These are phyloP conservation scores for Neonectria faginata DNA, from an alignment of 2,329 filamentous ascomycete species.

Conservation along the genomic window DNA sequence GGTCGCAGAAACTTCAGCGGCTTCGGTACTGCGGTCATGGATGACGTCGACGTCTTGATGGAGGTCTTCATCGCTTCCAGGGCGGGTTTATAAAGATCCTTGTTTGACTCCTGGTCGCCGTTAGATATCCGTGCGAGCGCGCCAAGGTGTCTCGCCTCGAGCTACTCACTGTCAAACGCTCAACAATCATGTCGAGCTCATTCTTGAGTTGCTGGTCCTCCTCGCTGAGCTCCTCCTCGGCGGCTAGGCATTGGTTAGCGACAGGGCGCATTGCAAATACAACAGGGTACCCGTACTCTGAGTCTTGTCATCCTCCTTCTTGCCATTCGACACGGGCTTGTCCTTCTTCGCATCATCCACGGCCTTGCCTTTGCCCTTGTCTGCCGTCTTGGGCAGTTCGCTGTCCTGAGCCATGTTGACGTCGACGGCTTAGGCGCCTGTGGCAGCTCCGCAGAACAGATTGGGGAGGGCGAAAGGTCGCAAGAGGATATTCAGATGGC, in stretches of 20 bases:
- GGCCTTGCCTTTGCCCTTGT: slow-evolving; percentile 98
- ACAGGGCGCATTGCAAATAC: slow-evolving; percentile 27
- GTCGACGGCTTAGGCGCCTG: slow-evolving; percentile 47
- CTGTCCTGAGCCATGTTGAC: slow-evolving; percentile 91
- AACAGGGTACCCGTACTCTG: slow-evolving; percentile 54
- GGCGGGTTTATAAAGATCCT: slow-evolving; percentile 88
- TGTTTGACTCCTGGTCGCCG: slow-evolving; percentile 78
- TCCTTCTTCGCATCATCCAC: slow-evolving; percentile 77
- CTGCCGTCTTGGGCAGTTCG: slow-evolving; percentile 83
- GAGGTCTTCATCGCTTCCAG: slow-evolving; percentile 97
- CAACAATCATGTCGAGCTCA: slow-evolving; percentile 97
- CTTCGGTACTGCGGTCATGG: slow-evolving; percentile 99
- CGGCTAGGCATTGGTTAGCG: slow-evolving; percentile 48
- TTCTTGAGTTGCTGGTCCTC: slow-evolving; percentile 98
- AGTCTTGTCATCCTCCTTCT: slow-evolving; percentile 78
- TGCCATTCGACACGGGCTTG: slow-evolving; percentile 76
- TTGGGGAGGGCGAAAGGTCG: slow-evolving; percentile 29
- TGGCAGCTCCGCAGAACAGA: slow-evolving; percentile 41
- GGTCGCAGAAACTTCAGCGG: slow-evolving; percentile 97
- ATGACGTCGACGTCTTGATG: slow-evolving; percentile 99
- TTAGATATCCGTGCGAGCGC: slow-evolving; percentile 31
- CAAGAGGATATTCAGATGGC: slow-evolving; percentile 16
- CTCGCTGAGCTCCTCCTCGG: slow-evolving; percentile 90
- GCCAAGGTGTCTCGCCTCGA: background rate
- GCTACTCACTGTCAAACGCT: slow-evolving; percentile 82